Base-by-base conservation (phyloP, 2,329 filamentous ascomycete genomes). In the Cercospora canescens region DNA sequence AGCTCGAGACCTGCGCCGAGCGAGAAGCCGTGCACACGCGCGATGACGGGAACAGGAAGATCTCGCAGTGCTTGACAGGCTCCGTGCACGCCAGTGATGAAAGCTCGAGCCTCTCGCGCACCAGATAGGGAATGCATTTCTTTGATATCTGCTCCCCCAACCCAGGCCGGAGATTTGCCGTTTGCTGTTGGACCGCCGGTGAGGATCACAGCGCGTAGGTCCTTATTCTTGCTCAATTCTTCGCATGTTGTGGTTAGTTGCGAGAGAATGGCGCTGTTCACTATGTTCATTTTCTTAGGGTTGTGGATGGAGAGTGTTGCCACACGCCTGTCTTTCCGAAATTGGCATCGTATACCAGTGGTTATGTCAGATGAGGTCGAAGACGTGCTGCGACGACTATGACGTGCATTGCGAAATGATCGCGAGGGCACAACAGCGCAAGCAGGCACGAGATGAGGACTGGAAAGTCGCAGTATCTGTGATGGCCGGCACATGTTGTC, bases 1-100 rank as follows among this genome's bases (percentile, higher is more conserved):
- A 80, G 68, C 55, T 79, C 76, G 28, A 80, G 67, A 1, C 79
- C 78, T 2, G 77, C 79, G 1, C 79, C 79, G 21, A 81, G 69
- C 21, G 74, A 75, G 62, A 76, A 76, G 39, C 79, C 79, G 60
- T 80, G 71, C 2, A 81, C 71, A n/a, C 76, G 68, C 18, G 74
- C 77, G 60, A 81, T 76, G 6, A 80, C 78, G 0, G 79, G 79
- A 0, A 79, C 77, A 6, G 76, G 77, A 45, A 79, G 70, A 12
- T 76, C 70, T 2, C 79, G 76, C 3, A 81, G 66, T 28, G 75
- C 76, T 52, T 72, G 57, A 65, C 76, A 80, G 28, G 76, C 74
- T 3, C 32, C 41, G 58, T 78, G 77, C 14, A 80, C 70, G 12
- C 66, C 68, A 6, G 67, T 71, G 62, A 81, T 81, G 72, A 81